Conservation (phyloP, 1,284 basidiomycete species). For the Microbotryum silenes-acaulis region DNA sequence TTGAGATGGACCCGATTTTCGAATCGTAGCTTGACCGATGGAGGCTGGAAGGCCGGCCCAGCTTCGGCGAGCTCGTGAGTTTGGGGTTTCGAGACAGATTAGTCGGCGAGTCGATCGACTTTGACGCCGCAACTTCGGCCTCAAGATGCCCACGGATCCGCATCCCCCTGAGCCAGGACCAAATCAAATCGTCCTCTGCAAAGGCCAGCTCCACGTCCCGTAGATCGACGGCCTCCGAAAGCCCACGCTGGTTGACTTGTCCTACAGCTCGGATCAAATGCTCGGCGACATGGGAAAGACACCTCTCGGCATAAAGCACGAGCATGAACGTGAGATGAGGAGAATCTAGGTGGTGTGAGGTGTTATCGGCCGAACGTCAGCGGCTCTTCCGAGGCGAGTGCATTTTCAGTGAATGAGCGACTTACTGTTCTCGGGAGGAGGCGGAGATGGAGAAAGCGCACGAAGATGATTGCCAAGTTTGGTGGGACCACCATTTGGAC, state of each 20-base stretch:
- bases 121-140: conserved; percentile 1
- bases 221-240: conserved; percentile 1
- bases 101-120: not conserved
- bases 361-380: not conserved
- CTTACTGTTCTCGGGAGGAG: not conserved
- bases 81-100: no score
- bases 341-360: not conserved
- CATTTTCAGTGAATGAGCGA: not conserved
- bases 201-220: conserved; percentile 19
- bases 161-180: conserved; percentile 14
- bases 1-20: not conserved
- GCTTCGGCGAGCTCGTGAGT: not conserved
- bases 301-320: conserved; percentile 24
- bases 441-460: conserved; percentile 5
- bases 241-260: conserved; percentile 6
- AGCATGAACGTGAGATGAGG: conserved; percentile 18
- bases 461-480: conserved; percentile 6
- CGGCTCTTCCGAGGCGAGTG: not conserved
- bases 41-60: not conserved
- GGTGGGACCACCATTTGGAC: not conserved
- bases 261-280: conserved; percentile 19
- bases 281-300: conserved; percentile 9
- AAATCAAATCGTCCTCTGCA: conserved; percentile 17
- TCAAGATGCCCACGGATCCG: conserved; percentile 8
- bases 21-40: not conserved